Base-by-base conservation (phyloP, 2,329 filamentous ascomycete species). In the Aureobasidium sp. region DNA sequence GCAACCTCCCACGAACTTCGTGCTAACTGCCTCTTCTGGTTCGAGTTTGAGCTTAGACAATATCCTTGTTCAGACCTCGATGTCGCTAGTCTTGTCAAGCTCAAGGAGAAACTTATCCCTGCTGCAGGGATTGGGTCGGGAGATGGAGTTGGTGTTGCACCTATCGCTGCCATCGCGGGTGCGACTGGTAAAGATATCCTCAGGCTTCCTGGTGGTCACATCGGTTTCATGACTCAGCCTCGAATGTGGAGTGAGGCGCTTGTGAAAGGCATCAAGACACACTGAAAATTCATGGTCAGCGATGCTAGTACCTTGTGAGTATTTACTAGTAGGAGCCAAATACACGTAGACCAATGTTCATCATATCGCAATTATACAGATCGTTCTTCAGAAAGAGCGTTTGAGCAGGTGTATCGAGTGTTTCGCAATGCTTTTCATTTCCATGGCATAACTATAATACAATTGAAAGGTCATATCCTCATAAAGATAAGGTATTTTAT, bases 381-480 rank as follows among this genome's bases (percentile, higher is more conserved):
- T 32, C 29, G 8, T 32, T 32, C 20, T 32, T 8, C 29, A 32
- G 8, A 5, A 32, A 32, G 29, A 32, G 5, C 29, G 29, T 32
- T 32, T 8, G 29, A 32, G 29, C 5, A 32, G 8, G 29, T 32
- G 29, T 32, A 32, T 32, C 20, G 20, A 20, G 20, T 20, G 20
- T 32, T 34, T 51, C 20, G 10, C 27, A 57, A 34, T 57, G 53
- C 53, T 57, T 26, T 46, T 57, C 34, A 9, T 29, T 17, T 36
- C 29, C 39, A 32, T 55, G 32, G 53, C 53, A 57, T 57, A 41
- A 36, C 53, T 57, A 46, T 57, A 46, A 15, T 57, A 46, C 53
- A 57, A 29, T 44, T 44, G 12, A 44, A 44, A 24, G 41, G 53
- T 57, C 53, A n/a, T 57, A 20, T n/a, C 53, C 41, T 57, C 53